Evolutionary conservation across 768 basidiomycete genomes (phyloP), one percentile per base, ranked within the genome.

Genomic region (Candolleomyces efflorescens): DNA sequence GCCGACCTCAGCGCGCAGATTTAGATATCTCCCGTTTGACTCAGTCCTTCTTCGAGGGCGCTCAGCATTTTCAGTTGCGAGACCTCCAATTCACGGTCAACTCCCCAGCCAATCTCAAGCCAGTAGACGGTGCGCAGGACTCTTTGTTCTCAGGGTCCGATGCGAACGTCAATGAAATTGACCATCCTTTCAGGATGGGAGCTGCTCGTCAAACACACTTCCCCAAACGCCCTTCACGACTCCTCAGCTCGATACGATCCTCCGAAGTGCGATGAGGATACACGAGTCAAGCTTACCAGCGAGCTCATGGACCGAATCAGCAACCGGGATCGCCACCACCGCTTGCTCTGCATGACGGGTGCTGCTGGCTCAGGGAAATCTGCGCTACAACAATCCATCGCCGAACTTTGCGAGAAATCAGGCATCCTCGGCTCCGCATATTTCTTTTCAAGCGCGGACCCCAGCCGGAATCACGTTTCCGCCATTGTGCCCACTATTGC

Each of bases 401-500:
- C 56, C 12, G 55, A 62, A 53, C 5, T 17, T 4, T 56, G 44
- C 15, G 39, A 46, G 22, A 15, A 41, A 15, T n/a, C 49, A 39
- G 17, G 36, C 10, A 26, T 45, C 9, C 46, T 62, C 20, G 60
- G 46, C 13, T 55, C 56, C 9, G 32, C 55, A 7, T 58, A 56
- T 44, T 62, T 62, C 56, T 56, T 64, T 51, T 54, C 53, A 10
- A 55, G 48, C 15, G 15, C 2, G 18, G 53, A 54, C 41, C 13
- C 11, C 12, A 27, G 38, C 54, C 12, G n/a, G 53, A 5, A 60
- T 60, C 36, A 49, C 59, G 39, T 53, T 6, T 36, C 20, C n/a
- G 20, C 37, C n/a, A 17, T 62, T 4, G 44, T 64, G 9, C 22
- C 55, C 24, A 60, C 61, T 12, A 54, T 64, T 36, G 50, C 56